A percentile compares a stretch with the other conserved stretches of the same genome.
Conservation (phyloP, 768 basidiomycete genomes). For the Lyophyllum shimeji region DNA sequence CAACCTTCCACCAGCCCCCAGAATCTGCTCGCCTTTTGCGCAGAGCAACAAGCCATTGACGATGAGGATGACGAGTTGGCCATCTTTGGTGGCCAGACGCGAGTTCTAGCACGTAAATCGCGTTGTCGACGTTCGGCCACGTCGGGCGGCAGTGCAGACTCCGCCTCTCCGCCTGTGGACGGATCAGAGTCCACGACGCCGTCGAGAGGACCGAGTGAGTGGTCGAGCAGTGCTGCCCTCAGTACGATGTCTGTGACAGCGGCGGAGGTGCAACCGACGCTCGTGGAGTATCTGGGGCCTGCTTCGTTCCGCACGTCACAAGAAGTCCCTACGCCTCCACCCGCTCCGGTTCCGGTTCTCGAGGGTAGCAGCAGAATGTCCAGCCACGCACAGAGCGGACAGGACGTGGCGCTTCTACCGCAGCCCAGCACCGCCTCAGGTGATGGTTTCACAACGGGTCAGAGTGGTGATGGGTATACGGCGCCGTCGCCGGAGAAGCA, state of each 20-base stretch:
- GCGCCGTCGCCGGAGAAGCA: constrained; percentile 3
- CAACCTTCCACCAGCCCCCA: not conserved
- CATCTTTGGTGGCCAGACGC: constrained; percentile 54
- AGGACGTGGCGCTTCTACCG: not conserved
- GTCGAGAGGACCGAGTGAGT: not conserved
- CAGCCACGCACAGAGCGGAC: not conserved
- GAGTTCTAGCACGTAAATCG: constrained; percentile 32
- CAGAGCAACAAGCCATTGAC: constrained; percentile 17
- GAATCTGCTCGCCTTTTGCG: constrained; percentile 1
- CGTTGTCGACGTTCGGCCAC: constrained; percentile 8
- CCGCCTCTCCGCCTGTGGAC: constrained; percentile 17
- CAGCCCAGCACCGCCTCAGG: not conserved
- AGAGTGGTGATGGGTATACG: not conserved
- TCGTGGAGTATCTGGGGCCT: constrained; percentile 31
- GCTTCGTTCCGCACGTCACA: constrained; percentile 7
- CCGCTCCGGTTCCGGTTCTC: not conserved
- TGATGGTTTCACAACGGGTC: not conserved
- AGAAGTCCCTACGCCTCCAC: not conserved
- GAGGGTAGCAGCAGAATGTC: not conserved
- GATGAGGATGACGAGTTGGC: constrained; percentile 44
- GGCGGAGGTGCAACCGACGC: constrained; percentile 13
- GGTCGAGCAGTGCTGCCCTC: not conserved
- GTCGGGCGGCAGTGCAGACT: constrained; percentile 1
- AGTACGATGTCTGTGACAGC: not conserved
- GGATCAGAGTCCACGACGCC: constrained; percentile 5